Base-by-base conservation (phyloP, 1,284 basidiomycete species). In the Pterulicium gracile region DNA sequence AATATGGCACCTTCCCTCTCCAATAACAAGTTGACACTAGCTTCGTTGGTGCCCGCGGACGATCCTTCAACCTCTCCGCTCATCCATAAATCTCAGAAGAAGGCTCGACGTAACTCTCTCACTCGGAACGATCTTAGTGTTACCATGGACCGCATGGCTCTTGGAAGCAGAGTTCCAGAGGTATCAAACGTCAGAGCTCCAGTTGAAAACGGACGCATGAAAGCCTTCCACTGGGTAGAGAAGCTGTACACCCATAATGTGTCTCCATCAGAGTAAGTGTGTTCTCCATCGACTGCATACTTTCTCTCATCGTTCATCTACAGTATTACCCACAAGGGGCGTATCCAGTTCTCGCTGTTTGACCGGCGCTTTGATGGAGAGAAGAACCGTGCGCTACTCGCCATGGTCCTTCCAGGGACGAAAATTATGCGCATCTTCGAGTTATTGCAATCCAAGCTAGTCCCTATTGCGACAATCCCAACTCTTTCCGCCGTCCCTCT, bases 171-270 rank as follows among this genome's bases (percentile, higher is more conserved):
- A 49, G 60, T 61, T 49, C 54, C 62, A 40, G 73, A 72, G 14
- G 54, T 63, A 18, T 72, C 74, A 24, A 52, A 57, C 4, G 52
- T 59, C 7, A 54, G 70, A 5, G 54, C 65, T 4, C 62, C 71
- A 1, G 62, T 70, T 27, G 73, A 79, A 50, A 71, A 80, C 54
- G 72, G 72, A 1, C 71, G 77, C 47, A 78, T 86, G 75, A 77
- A 77, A 44, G 73, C 80, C 1, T 68, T 78, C 0, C 79, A 77
- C 54, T 88, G 79, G 78, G 73, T 81, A 56, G 76, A 79, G 58
- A 71, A 64, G 44, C 52, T 88, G n/a, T 63, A 68, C 46, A 68
- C 69, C 4, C 68, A 75, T 35, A 66, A 75, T 22, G 66, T 80
- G 4, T 54, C 67, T 0, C 60, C 62, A 39, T 56, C 60, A 39